Evolutionary conservation across 371 early-diverging fungal genomes (phyloP), one percentile per base, ranked within the genome.

Genomic region (Saksenaea oblongispora): DNA sequence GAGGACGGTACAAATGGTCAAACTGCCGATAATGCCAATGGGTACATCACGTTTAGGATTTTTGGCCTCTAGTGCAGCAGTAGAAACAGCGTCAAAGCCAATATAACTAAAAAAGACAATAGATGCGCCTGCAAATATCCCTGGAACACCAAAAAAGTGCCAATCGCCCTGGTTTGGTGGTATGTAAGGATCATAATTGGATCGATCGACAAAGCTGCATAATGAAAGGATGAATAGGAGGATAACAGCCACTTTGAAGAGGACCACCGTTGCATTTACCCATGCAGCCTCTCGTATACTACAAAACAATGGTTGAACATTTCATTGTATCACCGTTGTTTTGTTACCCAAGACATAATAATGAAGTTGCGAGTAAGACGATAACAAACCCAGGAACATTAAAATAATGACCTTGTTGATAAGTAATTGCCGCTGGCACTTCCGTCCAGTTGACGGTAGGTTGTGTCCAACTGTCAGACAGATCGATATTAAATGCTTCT

Each of bases 51-150:
- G 75, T 53, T 87, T 83, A 27, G 95, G 95, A 26, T 90, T 84
- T 59, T 81, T 83, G 14, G 91, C 84, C 74, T 95, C 95, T 68
- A 91, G 89, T 5, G 95, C 89, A 0, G 89, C 87, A 0, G 95
- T 93, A 0, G 93, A 89, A 13, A 95, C 89, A 11, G 92, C 84
- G 69, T 94, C 95, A 72, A 93, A 94, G 17, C 95, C 94, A 71
- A 91, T 89, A 61, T 91, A 93, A 18, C 93, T 57, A 62, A 94
- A 95, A 72, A 94, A 93, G 14, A 94, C 93, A 0, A 83, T 78
- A 15, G 86, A 82, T 3, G 93, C 83, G 10, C 84, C 92, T 41
- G 88, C 78, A 57, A 92, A 83, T 14, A 95, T 64, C 26, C 94
- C 95, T 14, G 72, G 51, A 1, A 72, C 82, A 35, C 93, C 93